Base-by-base conservation (phyloP, 495 filamentous ascomycete species). In the Friedmanniomyces simplex region DNA sequence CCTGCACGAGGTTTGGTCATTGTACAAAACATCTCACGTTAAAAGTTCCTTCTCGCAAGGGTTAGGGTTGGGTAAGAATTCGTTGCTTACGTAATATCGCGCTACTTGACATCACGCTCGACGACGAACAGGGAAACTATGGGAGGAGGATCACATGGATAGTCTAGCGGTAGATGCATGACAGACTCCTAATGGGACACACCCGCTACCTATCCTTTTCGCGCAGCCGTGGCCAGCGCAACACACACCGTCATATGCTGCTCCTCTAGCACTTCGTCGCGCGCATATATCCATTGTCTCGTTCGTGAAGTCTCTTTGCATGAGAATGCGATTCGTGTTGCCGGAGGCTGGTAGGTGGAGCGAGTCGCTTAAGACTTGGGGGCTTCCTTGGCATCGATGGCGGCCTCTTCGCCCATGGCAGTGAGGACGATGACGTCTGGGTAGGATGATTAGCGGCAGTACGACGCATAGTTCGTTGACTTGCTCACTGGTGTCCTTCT, bases 381-480 rank as follows among this genome's bases (percentile, higher is more conserved):
- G 69, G 86, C 86, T 75, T 97, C 91, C 82, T 98, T 96, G 75
- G 84, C 85, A 71, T 96, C 90, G 69, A 96, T 87, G 64, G 83
- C 87, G 62, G 80, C 79, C 81, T 96, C 89, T 74, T 97, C 91
- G 66, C 86, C 86, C 93, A 99, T 99, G 70, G 93, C 83, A 60
- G 87, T 86, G 69, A 91, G 86, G 73, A 99, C 79, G 64, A 89
- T 87, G 68, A 97, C 81, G 70, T 89, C 91, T 96, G 63, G 14
- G 24, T 1, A 16, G 5, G 5, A 20, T 5, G 2, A 6, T 16
- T 43, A 43, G 14, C 18, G 18, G 16, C 8, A 46, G 16, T 10
- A 5, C 12, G 48, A 46, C 3, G 50, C 12, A 20, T 10, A 26
- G 42, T 16, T 16, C 14, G 14, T n/a, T 2, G 30, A 14, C 22